These are phyloP conservation scores for Didymella glomerata DNA, from an alignment of 2,329 filamentous ascomycete genomes.

Conservation along the genomic window DNA sequence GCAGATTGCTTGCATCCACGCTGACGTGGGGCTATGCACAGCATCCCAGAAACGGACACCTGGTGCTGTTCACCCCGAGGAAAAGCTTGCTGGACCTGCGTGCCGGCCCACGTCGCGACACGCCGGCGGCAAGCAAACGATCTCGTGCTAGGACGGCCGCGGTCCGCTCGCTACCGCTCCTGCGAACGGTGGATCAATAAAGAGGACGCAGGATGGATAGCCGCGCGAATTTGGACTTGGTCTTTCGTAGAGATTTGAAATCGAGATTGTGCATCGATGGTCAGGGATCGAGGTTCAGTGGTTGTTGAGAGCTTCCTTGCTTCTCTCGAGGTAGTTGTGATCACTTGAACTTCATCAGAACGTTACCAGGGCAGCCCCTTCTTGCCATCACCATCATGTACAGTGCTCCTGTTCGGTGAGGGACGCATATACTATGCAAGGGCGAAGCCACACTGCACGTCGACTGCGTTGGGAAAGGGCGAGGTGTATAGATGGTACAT, in stretches of 20 bases:
- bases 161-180: constrained; percentile 20
- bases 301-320: constrained; percentile 5
- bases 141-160: constrained; percentile 4
- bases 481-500: neutral
- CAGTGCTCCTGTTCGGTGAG: neutral
- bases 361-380: neutral
- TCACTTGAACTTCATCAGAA: too few relatives aligned
- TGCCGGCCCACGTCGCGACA: neutral
- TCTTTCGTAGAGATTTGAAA: too few relatives aligned
- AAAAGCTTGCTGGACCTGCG: neutral
- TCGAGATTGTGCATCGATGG: too few relatives aligned
- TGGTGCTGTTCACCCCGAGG: neutral
- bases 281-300: neutral
- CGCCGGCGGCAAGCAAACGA: neutral
- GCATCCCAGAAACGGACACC: neutral
- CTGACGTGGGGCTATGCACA: neutral
- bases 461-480: neutral
- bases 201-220: neutral
- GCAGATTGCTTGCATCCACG: constrained; percentile 3
- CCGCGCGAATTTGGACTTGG: neutral
- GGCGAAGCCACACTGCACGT: constrained; percentile 5
- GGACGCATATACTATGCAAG: neutral
- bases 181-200: constrained; percentile 4
- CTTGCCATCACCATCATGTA: neutral
- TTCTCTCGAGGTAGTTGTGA: too few relatives aligned